A percentile compares a stretch with the other conserved stretches of the same genome.
These are phyloP conservation scores for Venturia nashicola DNA, from an alignment of 2,329 filamentous ascomycete genomes.

Conservation along the genomic window DNA sequence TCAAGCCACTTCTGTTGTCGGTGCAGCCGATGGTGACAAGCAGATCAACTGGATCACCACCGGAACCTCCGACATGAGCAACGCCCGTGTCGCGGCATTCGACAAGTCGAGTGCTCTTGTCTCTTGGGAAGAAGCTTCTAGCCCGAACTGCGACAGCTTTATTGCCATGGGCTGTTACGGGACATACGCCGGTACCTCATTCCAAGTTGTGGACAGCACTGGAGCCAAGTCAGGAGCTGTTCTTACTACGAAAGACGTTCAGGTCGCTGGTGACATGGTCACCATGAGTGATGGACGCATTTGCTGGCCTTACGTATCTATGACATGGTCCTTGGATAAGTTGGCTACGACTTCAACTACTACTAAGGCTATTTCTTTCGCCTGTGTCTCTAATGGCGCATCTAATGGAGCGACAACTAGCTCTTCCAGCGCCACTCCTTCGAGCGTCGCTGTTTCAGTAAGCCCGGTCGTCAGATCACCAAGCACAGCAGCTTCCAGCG, in stretches of 20 bases:
- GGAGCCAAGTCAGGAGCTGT: conserved; percentile 41
- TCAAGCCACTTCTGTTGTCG: conserved; percentile 41
- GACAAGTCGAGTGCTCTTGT: conserved; percentile 40
- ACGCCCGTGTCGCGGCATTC: conserved; percentile 46
- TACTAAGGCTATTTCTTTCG: conserved; percentile 39
- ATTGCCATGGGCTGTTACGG: conserved; percentile 49
- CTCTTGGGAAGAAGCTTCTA: conserved; percentile 48
- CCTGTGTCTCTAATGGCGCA: conserved; percentile 26
- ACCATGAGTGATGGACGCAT: conserved; percentile 45
- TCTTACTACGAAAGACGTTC: conserved; percentile 39
- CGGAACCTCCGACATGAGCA: conserved; percentile 41
- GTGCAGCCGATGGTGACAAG: conserved; percentile 39
- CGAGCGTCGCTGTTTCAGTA: neutral
- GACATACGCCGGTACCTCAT: conserved; percentile 44
- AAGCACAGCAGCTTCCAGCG: neutral
- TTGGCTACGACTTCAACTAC: conserved; percentile 15
- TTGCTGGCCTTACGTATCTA: conserved; percentile 50
- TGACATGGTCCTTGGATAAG: conserved; percentile 37
- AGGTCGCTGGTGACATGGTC: conserved; percentile 50
- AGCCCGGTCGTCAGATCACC: neutral
- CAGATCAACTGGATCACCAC: conserved; percentile 50
- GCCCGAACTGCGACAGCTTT: conserved; percentile 39
- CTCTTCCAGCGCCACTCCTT: neutral
- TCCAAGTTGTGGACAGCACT: conserved; percentile 40
- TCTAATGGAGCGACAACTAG: neutral